These are phyloP conservation scores for Talaromyces sp. DNA, from an alignment of 2,329 filamentous ascomycete species.

Conservation along the genomic window DNA sequence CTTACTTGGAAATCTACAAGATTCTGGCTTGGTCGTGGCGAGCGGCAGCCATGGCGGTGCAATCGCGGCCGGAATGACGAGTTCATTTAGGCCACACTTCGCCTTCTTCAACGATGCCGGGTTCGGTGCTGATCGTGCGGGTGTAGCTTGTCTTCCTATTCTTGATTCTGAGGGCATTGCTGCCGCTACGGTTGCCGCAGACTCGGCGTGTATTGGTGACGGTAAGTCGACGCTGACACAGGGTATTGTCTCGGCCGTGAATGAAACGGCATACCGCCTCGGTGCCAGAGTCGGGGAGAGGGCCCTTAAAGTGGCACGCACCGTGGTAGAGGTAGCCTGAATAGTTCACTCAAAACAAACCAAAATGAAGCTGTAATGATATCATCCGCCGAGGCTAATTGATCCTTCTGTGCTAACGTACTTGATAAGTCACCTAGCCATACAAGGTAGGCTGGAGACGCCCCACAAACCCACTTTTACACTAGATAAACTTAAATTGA, in stretches of 20 bases:
- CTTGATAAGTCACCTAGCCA: not conserved
- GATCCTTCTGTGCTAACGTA: too few species aligned
- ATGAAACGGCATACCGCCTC: not conserved
- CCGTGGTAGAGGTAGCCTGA: not conserved
- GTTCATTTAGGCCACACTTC: not conserved
- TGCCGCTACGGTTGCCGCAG: not conserved
- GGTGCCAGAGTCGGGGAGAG: not conserved
- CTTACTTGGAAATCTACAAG: not conserved
- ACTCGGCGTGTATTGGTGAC: constrained; percentile 1
- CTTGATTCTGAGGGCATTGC: not conserved
- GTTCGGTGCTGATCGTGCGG: not conserved
- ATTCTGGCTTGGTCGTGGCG: not conserved
- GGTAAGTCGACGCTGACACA: not conserved
- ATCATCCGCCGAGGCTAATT: not conserved
- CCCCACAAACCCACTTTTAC: not conserved
- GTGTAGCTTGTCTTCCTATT: not conserved
- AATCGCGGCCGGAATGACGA: not conserved
- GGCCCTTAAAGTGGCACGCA: not conserved
- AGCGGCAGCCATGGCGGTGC: not conserved
- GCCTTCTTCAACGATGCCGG: not conserved
- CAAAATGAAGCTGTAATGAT: not conserved
- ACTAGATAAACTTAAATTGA: too few species aligned
- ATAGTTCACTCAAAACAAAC: not conserved
- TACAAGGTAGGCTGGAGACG: not conserved
- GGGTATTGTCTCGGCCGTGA: constrained; percentile 1